Evolutionary conservation across 495 filamentous ascomycete species (phyloP).

Genomic region (Halenospora varia): DNA sequence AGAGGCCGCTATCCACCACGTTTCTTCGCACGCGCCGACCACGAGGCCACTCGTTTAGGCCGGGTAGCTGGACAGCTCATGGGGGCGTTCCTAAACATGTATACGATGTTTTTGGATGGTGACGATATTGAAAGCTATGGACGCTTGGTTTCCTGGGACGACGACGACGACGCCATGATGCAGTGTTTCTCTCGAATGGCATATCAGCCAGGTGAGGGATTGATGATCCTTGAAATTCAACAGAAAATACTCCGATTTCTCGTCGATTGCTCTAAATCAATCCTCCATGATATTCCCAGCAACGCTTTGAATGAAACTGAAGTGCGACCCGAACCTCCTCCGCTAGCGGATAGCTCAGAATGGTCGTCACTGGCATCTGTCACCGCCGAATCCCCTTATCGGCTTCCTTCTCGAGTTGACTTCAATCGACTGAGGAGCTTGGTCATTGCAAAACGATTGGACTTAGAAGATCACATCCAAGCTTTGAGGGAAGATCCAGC

Average conservation of each 20-base stretch:
- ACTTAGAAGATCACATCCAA: slow-evolving; percentile 43
- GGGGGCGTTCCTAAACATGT: slow-evolving; percentile 31
- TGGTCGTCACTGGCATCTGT: slow-evolving; percentile 29
- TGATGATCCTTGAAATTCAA: slow-evolving; percentile 41
- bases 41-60: slow-evolving; percentile 29
- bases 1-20: slow-evolving; percentile 40
- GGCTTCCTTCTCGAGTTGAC: slow-evolving; percentile 36
- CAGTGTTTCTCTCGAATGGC: slow-evolving; percentile 26
- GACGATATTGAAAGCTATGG: slow-evolving; percentile 36
- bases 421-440: slow-evolving; percentile 35
- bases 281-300: slow-evolving; percentile 37
- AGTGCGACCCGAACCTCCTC: slow-evolving; percentile 24
- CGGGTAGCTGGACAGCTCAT: slow-evolving; percentile 16
- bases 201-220: slow-evolving; percentile 35
- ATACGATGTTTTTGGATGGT: slow-evolving; percentile 40
- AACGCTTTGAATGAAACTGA: slow-evolving; percentile 17
- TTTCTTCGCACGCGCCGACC: slow-evolving; percentile 33
- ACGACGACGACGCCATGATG: slow-evolving; percentile 33
- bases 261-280: slow-evolving; percentile 29
- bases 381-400: slow-evolving; percentile 39
- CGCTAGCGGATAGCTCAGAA: slow-evolving; percentile 11
- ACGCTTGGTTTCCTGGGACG: slow-evolving; percentile 35
- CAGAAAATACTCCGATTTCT: slow-evolving; percentile 35
- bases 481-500: slow-evolving; percentile 43
- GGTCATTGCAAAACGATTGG: slow-evolving; percentile 29